These are phyloP conservation scores for Cryptococcus sp. DNA, from an alignment of 1,284 basidiomycete species.

Conservation along the genomic window DNA sequence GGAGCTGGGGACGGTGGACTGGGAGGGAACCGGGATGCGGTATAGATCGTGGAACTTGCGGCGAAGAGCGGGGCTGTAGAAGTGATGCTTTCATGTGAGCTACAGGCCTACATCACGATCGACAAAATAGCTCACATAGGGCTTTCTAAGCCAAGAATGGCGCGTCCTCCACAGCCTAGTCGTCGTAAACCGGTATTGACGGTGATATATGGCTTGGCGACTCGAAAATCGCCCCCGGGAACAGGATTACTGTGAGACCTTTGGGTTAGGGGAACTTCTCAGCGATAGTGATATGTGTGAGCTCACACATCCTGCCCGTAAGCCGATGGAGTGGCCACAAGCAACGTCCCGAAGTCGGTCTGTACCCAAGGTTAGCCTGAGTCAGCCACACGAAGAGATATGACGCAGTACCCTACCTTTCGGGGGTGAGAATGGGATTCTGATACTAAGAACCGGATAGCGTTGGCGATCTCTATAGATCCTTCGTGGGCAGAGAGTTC, in stretches of 20 bases:
- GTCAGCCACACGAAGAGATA: not conserved
- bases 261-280: not conserved
- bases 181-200: conserved; percentile 44
- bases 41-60: conserved; percentile 46
- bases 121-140: conserved; percentile 27
- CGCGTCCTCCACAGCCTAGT: conserved; percentile 46
- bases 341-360: conserved; percentile 40
- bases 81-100: not conserved
- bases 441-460: conserved; percentile 24
- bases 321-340: conserved; percentile 36
- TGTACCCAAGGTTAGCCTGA: conserved; percentile 6
- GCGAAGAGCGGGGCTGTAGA: conserved; percentile 34
- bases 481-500: conserved; percentile 27
- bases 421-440: conserved; percentile 30
- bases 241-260: conserved; percentile 23
- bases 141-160: conserved; percentile 42
- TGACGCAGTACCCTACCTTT: conserved; percentile 12
- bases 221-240: conserved; percentile 40
- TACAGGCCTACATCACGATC: conserved; percentile 14
- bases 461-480: conserved; percentile 26
- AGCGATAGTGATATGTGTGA: not conserved
- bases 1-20: conserved; percentile 4
- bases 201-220: conserved; percentile 40
- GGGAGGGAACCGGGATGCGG: conserved; percentile 28
- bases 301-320: conserved; percentile 46